These are phyloP conservation scores for Raphanus sativus DNA, from an alignment of 345 rosid species.

Conservation along the genomic window DNA sequence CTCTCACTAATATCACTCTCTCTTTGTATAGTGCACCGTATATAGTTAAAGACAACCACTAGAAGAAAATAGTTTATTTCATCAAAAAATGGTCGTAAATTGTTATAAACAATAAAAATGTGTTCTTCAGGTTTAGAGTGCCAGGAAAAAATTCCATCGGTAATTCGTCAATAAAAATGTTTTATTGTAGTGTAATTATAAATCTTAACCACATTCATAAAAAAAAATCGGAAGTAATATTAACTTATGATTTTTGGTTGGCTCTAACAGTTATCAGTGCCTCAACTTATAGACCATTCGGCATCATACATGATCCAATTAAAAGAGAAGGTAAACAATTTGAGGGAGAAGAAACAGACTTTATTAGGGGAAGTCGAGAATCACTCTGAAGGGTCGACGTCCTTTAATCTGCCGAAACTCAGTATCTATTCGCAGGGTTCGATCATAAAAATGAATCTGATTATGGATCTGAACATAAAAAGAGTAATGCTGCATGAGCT, in stretches of 20 bases:
- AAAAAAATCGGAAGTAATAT: no score
- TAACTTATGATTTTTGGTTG: neutral
- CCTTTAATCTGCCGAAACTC: slow-evolving; percentile 16
- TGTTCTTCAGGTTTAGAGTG: no score
- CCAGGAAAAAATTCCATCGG: no score
- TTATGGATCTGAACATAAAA: slow-evolving; percentile 10
- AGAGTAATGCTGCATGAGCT: slow-evolving; percentile 24
- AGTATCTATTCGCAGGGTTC: slow-evolving; percentile 9
- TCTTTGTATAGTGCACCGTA: no score
- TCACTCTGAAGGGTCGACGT: slow-evolving; percentile 1
- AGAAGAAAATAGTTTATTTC: no score
- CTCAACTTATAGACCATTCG: slow-evolving; percentile 27
- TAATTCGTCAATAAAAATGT: no score
- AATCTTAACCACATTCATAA: no score
- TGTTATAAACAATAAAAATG: no score
- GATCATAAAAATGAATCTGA: slow-evolving; percentile 28
- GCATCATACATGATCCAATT: slow-evolving; percentile 20
- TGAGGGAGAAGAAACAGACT: slow-evolving; percentile 22
- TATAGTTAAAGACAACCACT: no score
- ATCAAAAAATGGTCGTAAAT: no score
- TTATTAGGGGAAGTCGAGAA: slow-evolving; percentile 10
- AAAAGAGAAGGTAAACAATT: slow-evolving; percentile 11
- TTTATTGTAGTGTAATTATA: no score
- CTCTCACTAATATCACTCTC: no score
- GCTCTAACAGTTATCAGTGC: slow-evolving; percentile 18